Evolutionary conservation across 805 yeast species (phyloP), one percentile per base, ranked within the genome.

Genomic region (Lachancea dasiensis): DNA sequence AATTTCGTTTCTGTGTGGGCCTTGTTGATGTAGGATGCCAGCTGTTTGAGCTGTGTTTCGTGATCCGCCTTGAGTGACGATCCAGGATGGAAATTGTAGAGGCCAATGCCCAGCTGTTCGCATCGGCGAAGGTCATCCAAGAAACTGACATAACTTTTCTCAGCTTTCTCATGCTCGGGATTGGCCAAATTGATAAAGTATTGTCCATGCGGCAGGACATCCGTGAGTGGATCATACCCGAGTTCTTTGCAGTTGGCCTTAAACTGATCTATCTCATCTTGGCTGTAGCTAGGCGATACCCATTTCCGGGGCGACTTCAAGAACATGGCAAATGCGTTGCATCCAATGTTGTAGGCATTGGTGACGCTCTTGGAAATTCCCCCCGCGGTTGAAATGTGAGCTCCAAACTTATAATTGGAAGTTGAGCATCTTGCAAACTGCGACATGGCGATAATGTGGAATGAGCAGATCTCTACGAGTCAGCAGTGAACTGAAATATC

Each of bases 31-130:
- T 82, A 81, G 17, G 69, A 67, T 0, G 97, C 97, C 46, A 92
- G 65, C 41, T 78, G 75, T 36, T 62, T 63, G 26, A 89, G 61
- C 1, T 94, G 86, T 14, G 67, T 73, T 4, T 60, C 54, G 52
- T 81, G 84, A 53, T 82, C 85, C 18, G 81, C 81, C 21, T 76
- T 79, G 27, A 90, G 64, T 24, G 89, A 75, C 1, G 96, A 86
- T 0, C 98, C 98, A 0, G 94, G 95, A 56, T 92, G 98, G 58
- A 92, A 77, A 56, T 92, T 92, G 63, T 90, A 92, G 11, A 80
- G 65, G 0, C 95, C 95, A 43, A 92, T 79, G 23, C 81, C 80
- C 38, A 92, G 65, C 49, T 72, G 74, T 55, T 92, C 98, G 62
- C 97, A 90, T 48, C 98, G 67, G 44, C 72, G 68, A 51, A 92